Base-by-base conservation (phyloP, 2,329 filamentous ascomycete genomes). In the Xylaria sp. region DNA sequence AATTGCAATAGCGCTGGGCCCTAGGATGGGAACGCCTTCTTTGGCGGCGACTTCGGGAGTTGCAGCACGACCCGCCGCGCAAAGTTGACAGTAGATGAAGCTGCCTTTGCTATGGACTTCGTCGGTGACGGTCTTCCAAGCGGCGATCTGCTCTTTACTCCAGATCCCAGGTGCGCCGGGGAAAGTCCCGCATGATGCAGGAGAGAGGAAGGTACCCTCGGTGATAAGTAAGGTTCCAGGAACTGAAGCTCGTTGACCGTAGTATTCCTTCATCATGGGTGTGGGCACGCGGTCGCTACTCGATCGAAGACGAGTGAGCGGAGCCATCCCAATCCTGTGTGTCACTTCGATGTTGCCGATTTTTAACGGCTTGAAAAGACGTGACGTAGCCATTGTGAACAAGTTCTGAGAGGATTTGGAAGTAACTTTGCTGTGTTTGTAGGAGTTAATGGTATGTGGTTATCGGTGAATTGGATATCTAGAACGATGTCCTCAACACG, bases 61-160 rank as follows among this genome's bases (percentile, higher is more conserved):
- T 1, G 85, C 84, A 8, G 82, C 81, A 6, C 89, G 84, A n/a
- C 89, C 88, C 6, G 88, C 77, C 0, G 83, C 85, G 85, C 86
- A 90, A 1, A 91, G 79, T 75, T 91, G 89, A 13, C 84, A 75
- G 78, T 83, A 90, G 72, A 90, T 88, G 74, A 83, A 86, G 37
- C 82, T 83, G 52, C 86, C 86, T 75, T 89, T 88, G 39, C 81
- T 80, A 78, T 91, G 89, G 6, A 91, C 88, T 2, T 84, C 86
- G 57, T 87, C 84, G 1, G 86, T 88, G 63, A 90, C 80, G 41
- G 82, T 79, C 67, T 83, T 86, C 89, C 89, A 91, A 0, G 81
- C 85, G 1, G 82, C 80, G 65, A 89, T 80, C 71, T 89, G 87
- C 8, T 81, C 82, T 2, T 82, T 77, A 63, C 75, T 85, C 76